Evolutionary conservation across 2,329 filamentous ascomycete species (phyloP).

Genomic region (Trichoderma polysporum): DNA sequence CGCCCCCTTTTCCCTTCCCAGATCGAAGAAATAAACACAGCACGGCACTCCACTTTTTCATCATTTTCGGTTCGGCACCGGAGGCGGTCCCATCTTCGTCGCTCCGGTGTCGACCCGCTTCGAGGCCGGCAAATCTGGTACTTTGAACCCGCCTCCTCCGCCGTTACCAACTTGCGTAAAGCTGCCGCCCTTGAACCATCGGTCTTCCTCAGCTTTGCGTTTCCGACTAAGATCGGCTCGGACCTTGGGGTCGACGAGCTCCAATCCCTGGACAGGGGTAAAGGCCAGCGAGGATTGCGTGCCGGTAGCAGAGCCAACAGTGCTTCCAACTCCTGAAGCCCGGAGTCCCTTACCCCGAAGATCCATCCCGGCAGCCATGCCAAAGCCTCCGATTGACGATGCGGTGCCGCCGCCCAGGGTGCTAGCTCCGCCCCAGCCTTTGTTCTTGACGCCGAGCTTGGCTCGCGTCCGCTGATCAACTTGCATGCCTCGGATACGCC

Average conservation of each 20-base stretch:
- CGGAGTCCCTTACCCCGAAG: conserved; percentile 78
- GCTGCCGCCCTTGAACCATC: conserved; percentile 96
- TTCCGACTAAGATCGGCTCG: conserved; percentile 86
- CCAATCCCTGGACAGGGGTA: conserved; percentile 89
- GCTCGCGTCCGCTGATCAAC: conserved; percentile 92
- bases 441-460: conserved; percentile 91
- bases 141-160: conserved; percentile 69
- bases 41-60: neutral
- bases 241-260: conserved; percentile 91
- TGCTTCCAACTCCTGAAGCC: conserved; percentile 76
- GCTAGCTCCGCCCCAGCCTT: conserved; percentile 83
- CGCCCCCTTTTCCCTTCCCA: neutral
- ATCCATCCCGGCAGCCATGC: conserved; percentile 64
- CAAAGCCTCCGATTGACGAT: conserved; percentile 81
- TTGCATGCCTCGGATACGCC: conserved; percentile 83
- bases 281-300: conserved; percentile 88
- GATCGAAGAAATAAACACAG: neutral
- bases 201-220: conserved; percentile 88
- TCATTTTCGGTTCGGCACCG: conserved; percentile 31
- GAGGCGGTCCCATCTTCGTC: conserved; percentile 40
- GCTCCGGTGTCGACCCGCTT: conserved; percentile 62
- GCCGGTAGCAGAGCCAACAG: conserved; percentile 60
- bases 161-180: conserved; percentile 78
- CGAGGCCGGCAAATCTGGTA: conserved; percentile 68
- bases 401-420: conserved; percentile 65